Base-by-base conservation (phyloP, 768 basidiomycete genomes). In the Lentinula aciculospora region DNA sequence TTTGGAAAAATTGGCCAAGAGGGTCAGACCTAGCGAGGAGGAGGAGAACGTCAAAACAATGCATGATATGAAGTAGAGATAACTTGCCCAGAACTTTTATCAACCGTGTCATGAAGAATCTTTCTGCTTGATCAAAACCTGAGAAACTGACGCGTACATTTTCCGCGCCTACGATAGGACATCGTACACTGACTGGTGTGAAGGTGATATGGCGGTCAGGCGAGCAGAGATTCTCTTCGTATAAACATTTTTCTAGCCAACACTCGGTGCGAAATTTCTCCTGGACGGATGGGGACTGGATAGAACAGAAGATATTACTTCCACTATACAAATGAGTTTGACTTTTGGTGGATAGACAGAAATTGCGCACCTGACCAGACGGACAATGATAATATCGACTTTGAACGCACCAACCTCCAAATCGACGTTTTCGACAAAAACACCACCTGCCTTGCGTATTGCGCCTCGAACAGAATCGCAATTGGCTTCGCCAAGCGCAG, bases 241-340 rank as follows among this genome's bases (percentile, higher is more conserved):
- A 86, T 13, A 93, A 79, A 64, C 91, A 96, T 44, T 81, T 81
- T 68, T 98, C 94, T 1, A 98, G 76, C 94, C 94, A 98, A 67
- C 92, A 95, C 69, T 97, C 94, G 0, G 94, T 96, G 44, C 94
- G 82, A 64, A 85, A 92, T 62, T 90, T 88, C 31, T 80, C 77
- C 2, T 69, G 72, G 62, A 78, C 89, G n/a, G 10, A 23, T 10
- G 21, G 40, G 8, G 34, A 32, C 8, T 31, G 39, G 13, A 42
- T 19, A 39, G 32, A 36, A 31, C n/a, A 15, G 29, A 44, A 37
- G 3, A 44, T 19, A 60, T 82, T 83, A 62, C 86, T 89, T 27
- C 88, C 89, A 64, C 89, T 92, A 58, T 7, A 47, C 34, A 45
- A 50, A n/a, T 32, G 21, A 39, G 5, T 27, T 58, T 17, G 56